phyloP scores from a whole-genome alignment of 2,329 filamentous ascomycete genomes.

The Sarocladium oryzae region DNA sequence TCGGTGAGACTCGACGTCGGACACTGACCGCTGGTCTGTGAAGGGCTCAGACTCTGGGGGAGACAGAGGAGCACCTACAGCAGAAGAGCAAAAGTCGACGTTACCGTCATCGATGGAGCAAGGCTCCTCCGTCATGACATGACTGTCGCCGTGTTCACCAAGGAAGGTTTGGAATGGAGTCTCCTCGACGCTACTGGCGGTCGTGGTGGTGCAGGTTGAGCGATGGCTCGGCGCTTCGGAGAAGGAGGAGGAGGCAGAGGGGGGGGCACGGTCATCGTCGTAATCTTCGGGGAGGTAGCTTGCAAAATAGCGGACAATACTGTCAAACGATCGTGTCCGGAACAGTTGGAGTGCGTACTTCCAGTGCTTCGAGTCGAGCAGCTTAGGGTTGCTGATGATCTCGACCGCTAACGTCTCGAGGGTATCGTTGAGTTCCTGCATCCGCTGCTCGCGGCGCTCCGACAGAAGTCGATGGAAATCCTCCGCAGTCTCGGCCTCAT shows the following conservation, averaged over 20 bases:
- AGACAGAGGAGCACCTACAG: constrained; percentile 21
- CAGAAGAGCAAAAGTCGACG: constrained; percentile 13
- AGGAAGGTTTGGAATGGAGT: constrained; percentile 33
- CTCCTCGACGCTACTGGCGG: constrained; percentile 32
- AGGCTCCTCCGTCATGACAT: constrained; percentile 40
- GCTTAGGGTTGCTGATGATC: constrained; percentile 52
- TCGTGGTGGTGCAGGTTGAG: constrained; percentile 25
- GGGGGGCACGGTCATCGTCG: constrained; percentile 25
- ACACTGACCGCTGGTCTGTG: constrained; percentile 23
- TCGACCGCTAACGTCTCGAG: constrained; percentile 53
- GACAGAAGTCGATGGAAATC: constrained; percentile 50
- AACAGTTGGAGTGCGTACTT: constrained; percentile 52
- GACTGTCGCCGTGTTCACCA: constrained; percentile 31
- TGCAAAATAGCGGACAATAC: constrained; percentile 52
- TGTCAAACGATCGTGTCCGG: constrained; percentile 52
- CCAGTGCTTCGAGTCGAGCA: constrained; percentile 55
- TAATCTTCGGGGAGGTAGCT: constrained; percentile 50
- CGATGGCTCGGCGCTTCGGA: constrained; percentile 31
- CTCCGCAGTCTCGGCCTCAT: constrained; percentile 39
- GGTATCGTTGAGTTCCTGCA: constrained; percentile 48
- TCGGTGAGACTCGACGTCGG: constrained; percentile 20
- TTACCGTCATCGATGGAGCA: constrained; percentile 20
- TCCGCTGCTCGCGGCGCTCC: constrained; percentile 45
- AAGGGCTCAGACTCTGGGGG: constrained; percentile 42
- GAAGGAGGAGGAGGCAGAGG: constrained; percentile 29